These are phyloP conservation scores for Hypoxylon rickii DNA, from an alignment of 495 filamentous ascomycete genomes.

Conservation along the genomic window DNA sequence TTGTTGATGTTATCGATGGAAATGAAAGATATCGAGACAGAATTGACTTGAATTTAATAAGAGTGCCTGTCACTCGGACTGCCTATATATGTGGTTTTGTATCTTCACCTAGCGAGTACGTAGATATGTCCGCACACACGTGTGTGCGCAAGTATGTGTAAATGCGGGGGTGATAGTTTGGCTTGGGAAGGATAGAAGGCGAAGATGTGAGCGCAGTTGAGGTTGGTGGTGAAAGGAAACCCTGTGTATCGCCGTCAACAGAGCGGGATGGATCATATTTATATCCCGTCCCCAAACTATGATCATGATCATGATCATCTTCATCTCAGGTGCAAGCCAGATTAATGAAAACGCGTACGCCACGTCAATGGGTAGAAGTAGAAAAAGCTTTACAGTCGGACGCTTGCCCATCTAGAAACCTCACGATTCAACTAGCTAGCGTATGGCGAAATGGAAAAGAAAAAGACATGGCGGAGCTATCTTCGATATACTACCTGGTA, in stretches of 20 bases:
- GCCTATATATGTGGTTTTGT: background rate
- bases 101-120: too few relatives aligned
- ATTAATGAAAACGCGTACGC: constrained; percentile 5
- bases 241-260: too few relatives aligned
- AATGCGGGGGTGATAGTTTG: background rate
- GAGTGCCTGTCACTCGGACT: background rate
- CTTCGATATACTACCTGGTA: too few relatives aligned
- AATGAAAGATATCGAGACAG: background rate
- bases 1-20: too few relatives aligned
- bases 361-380: constrained; percentile 26
- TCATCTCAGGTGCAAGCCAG: background rate
- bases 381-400: constrained; percentile 30
- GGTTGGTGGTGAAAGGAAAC: too few relatives aligned
- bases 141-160: constrained; percentile 2
- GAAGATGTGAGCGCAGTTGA: background rate
- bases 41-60: background rate
- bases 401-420: too few relatives aligned
- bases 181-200: background rate
- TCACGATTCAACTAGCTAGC: too few relatives aligned
- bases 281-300: constrained; percentile 8
- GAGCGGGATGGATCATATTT: constrained; percentile 8
- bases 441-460: background rate
- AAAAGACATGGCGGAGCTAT: too few relatives aligned
- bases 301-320: constrained; percentile 19
- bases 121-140: too few relatives aligned